Conservation (phyloP, 495 filamentous ascomycete species). For the Podospora bellae-mahoneyi region DNA sequence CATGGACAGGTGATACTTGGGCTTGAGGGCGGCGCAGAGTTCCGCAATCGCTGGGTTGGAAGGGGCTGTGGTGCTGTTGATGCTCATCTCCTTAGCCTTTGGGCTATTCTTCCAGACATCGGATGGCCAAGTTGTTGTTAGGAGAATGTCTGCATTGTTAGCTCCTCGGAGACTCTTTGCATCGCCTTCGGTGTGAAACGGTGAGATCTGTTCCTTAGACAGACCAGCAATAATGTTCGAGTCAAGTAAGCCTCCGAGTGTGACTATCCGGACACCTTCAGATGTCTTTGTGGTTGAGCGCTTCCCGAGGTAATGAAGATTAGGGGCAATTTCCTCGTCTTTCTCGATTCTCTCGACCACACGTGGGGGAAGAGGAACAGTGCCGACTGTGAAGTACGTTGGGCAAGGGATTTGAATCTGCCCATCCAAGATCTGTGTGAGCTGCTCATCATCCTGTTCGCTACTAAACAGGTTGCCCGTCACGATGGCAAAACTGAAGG, state of each 20-base stretch:
- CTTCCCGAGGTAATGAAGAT: slow-evolving; percentile 84
- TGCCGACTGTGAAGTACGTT: slow-evolving; percentile 83
- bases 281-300: slow-evolving; percentile 81
- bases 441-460: slow-evolving; percentile 49
- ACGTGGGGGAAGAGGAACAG: slow-evolving; percentile 58
- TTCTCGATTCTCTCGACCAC: slow-evolving; percentile 70
- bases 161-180: slow-evolving; percentile 68
- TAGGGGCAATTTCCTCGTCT: slow-evolving; percentile 74
- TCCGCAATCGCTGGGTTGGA: slow-evolving; percentile 60
- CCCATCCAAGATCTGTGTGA: slow-evolving; percentile 65
- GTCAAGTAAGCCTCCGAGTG: slow-evolving; percentile 70
- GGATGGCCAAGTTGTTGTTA: slow-evolving; percentile 83
- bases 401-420: slow-evolving; percentile 69
- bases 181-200: slow-evolving; percentile 72
- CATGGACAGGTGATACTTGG: slow-evolving; percentile 81
- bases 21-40: slow-evolving; percentile 70
- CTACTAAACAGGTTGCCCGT: slow-evolving; percentile 77
- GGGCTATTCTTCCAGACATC: slow-evolving; percentile 56
- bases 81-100: slow-evolving; percentile 41
- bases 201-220: slow-evolving; percentile 60
- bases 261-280: slow-evolving; percentile 79
- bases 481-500: slow-evolving; percentile 78
- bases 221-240: slow-evolving; percentile 46
- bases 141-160: slow-evolving; percentile 74
- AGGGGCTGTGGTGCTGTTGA: slow-evolving; percentile 45